phyloP scores from a whole-genome alignment of 306 rosid genomes.

The Cucurbita maxima region DNA sequence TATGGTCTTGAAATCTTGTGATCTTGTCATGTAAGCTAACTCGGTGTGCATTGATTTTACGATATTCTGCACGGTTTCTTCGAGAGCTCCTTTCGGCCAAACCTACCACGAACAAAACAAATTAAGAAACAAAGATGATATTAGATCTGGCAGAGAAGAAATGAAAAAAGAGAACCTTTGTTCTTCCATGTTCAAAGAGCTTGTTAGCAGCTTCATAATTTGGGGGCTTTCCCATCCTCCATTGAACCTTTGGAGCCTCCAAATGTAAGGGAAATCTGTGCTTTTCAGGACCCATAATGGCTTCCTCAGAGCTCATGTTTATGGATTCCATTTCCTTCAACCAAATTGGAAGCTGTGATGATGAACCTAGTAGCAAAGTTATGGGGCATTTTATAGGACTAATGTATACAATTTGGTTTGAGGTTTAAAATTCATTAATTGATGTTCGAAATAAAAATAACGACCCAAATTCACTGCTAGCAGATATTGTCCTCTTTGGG shows the following conservation, averaged over 20 bases:
- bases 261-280: conserved; percentile 35
- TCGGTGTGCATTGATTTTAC: conserved; percentile 39
- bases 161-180: conserved; percentile 17
- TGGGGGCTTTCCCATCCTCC: conserved; percentile 71
- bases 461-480: too few relatives aligned
- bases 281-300: conserved; percentile 16
- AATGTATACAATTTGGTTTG: too few relatives aligned
- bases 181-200: conserved; percentile 51
- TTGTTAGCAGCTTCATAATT: conserved; percentile 29
- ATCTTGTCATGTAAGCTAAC: conserved; percentile 29
- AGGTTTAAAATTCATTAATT: too few relatives aligned
- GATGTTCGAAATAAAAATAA: too few relatives aligned
- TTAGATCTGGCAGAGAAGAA: background rate
- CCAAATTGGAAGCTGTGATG: too few relatives aligned
- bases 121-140: background rate
- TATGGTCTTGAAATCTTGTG: conserved; percentile 28
- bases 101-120: conserved; percentile 16
- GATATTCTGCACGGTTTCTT: conserved; percentile 46
- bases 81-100: conserved; percentile 45
- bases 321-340: background rate
- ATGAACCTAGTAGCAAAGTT: too few relatives aligned
- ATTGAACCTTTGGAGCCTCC: background rate
- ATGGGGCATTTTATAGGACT: too few relatives aligned
- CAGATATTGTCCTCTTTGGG: too few relatives aligned
- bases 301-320: background rate